phyloP scores from a whole-genome alignment of 768 basidiomycete species.

The Suillus subaureus region DNA sequence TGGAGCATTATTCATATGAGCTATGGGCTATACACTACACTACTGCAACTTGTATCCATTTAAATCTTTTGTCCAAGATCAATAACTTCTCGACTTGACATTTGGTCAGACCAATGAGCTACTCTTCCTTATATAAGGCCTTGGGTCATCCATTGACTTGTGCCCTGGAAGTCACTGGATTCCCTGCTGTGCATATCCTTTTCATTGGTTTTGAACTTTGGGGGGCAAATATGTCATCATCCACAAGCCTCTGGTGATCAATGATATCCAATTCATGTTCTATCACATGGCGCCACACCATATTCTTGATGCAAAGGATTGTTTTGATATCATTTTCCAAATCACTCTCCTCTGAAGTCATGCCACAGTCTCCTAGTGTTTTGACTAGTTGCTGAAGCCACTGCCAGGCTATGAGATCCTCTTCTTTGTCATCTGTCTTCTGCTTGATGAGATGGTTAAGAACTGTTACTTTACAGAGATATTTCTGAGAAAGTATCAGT shows the following conservation, averaged over 20 bases:
- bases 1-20: no score
- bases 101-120: no score
- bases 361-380: slow-evolving; percentile 9
- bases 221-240: not conserved
- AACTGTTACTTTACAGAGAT: not conserved
- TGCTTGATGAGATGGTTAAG: not conserved
- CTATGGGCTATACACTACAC: no score
- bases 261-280: not conserved
- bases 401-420: not conserved
- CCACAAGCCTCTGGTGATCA: not conserved
- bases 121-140: no score
- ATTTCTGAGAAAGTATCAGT: not conserved
- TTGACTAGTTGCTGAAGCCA: not conserved
- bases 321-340: slow-evolving; percentile 10
- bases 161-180: no score
- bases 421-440: not conserved
- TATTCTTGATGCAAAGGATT: not conserved
- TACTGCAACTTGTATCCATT: no score
- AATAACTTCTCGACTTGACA: no score
- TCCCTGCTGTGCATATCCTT: no score
- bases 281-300: not conserved
- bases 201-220: no score
- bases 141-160: no score
- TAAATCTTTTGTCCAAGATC: no score
- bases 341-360: slow-evolving; percentile 19